Conservation (phyloP, 1,139 yeast species). For the Suhomyces bokatorum region DNA sequence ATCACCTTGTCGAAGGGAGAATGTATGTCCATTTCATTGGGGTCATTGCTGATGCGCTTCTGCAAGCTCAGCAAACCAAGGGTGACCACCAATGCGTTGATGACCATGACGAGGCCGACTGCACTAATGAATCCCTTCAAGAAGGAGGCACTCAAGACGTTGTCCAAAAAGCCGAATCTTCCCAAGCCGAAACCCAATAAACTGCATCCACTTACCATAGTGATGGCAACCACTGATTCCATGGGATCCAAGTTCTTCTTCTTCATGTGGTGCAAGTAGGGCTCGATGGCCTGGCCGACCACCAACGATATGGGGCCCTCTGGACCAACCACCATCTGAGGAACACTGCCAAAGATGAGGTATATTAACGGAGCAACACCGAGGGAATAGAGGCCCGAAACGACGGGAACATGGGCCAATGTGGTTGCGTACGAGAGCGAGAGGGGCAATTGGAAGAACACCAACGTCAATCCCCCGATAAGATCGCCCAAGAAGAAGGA, state of each 20-base stretch:
- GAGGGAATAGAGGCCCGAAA: conserved; percentile 79
- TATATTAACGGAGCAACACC: conserved; percentile 85
- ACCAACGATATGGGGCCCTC: conserved; percentile 91
- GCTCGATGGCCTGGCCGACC: conserved; percentile 89
- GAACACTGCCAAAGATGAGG: conserved; percentile 84
- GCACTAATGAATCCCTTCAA: conserved; percentile 89
- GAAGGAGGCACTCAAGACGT: conserved; percentile 78
- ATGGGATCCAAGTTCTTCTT: conserved; percentile 50
- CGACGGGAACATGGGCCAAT: conserved; percentile 86
- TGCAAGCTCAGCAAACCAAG: conserved; percentile 58
- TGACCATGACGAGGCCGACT: conserved; percentile 87
- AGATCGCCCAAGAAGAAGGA: conserved; percentile 68
- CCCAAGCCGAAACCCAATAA: conserved; percentile 77
- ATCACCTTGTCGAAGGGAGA: conserved; percentile 71
- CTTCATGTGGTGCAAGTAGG: conserved; percentile 53
- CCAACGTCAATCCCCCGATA: conserved; percentile 82
- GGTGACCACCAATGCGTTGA: conserved; percentile 73
- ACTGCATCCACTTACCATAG: conserved; percentile 76
- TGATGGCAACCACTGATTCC: conserved; percentile 69
- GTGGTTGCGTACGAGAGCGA: conserved; percentile 88
- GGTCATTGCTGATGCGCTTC: conserved; percentile 34
- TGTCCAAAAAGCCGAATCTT: conserved; percentile 85
- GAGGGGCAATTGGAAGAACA: conserved; percentile 89
- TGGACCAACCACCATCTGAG: conserved; percentile 96
- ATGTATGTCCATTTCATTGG: conserved; percentile 56